A percentile compares a stretch with the other conserved stretches of the same genome.
Evolutionary conservation across 2,329 filamentous ascomycete species (phyloP).

Genomic region (Cladosporium velox): DNA sequence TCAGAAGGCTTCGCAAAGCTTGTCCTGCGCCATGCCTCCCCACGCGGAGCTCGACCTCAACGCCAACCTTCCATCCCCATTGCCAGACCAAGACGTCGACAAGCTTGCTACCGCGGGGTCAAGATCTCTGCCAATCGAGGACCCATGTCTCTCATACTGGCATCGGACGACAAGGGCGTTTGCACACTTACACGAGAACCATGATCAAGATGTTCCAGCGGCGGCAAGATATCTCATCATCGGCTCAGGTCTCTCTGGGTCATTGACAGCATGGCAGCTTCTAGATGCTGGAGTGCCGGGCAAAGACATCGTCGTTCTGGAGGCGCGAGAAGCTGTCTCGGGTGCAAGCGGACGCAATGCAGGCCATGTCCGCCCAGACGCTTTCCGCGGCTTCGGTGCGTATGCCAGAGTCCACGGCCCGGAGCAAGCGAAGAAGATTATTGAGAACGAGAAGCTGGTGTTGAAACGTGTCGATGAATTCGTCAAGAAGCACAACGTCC

Average conservation of each 20-base stretch:
- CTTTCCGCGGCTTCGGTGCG: slow-evolving; percentile 51
- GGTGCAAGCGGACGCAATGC: slow-evolving; percentile 50
- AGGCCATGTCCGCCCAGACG: slow-evolving; percentile 50
- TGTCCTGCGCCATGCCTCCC: slow-evolving; percentile 24
- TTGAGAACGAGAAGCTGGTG: slow-evolving; percentile 48
- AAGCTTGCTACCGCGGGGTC: slow-evolving; percentile 3
- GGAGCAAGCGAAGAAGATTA: slow-evolving; percentile 50
- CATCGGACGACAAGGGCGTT: slow-evolving; percentile 50
- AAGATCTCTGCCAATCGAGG: slow-evolving; percentile 26
- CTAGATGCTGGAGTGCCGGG: slow-evolving; percentile 39
- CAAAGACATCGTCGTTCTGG: slow-evolving; percentile 44
- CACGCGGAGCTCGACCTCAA: slow-evolving; percentile 22
- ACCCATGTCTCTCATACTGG: slow-evolving; percentile 46
- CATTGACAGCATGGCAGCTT: slow-evolving; percentile 45
- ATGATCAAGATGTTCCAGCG: slow-evolving; percentile 33
- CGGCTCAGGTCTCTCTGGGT: slow-evolving; percentile 48
- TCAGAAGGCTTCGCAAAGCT: slow-evolving; percentile 11
- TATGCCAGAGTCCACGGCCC: slow-evolving; percentile 47
- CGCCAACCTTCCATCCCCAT: slow-evolving; percentile 11
- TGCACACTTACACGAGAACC: slow-evolving; percentile 45
- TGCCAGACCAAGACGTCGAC: slow-evolving; percentile 9
- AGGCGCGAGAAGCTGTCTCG: slow-evolving; percentile 48
- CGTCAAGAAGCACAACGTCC: slow-evolving; percentile 44
- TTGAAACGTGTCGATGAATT: slow-evolving; percentile 46
- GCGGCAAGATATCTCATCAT: slow-evolving; percentile 43